Evolutionary conservation across 2,329 filamentous ascomycete genomes (phyloP), one percentile per base, ranked within the genome.

Genomic region (Pyrenochaeta sp.): DNA sequence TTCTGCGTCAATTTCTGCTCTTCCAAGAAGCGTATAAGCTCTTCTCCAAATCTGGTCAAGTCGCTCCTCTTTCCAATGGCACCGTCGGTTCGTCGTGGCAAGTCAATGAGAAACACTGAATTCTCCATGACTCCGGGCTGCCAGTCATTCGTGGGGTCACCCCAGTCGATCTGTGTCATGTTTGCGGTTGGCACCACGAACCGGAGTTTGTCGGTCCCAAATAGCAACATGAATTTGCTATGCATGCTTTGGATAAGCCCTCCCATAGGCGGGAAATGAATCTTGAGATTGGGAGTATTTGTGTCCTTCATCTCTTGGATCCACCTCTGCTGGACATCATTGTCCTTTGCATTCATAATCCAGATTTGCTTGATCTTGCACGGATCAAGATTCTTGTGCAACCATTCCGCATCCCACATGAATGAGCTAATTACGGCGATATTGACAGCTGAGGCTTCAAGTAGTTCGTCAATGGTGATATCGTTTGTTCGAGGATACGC

Each of bases 191-290:
- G 91, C 2, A 97, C 77, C 1, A 88, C 93, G 30, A 99, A 79
- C 6, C 94, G 84, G 11, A 96, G 72, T 66, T 91, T 85, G 1
- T 74, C 73, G 0, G 81, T 74, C 58, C 90, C 89, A 59, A 91
- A 93, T n/a, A 97, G 78, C 1, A 97, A 73, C 81, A 96, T 92
- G 29, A 97, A 77, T 67, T 99, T 97, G 35, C 90, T 96, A 71
- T 97, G 94, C 91, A 97, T 96, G 59, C 81, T 85, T 17, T 85
- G 87, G 5, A 83, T 73, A 32, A 82, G 77, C 2, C 84, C 82
- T 27, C 83, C 77, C 89, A 96, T 93, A 2, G 81, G 81, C 11
- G 93, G 93, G 63, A 97, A 96, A 65, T 89, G 91, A 41, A 85
- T 58, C 14, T 82, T 82, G 41, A 95, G 77, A 36, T 80, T 78